Base-by-base conservation (phyloP, 2,329 filamentous ascomycete species). In the Aureobasidium sp. region DNA sequence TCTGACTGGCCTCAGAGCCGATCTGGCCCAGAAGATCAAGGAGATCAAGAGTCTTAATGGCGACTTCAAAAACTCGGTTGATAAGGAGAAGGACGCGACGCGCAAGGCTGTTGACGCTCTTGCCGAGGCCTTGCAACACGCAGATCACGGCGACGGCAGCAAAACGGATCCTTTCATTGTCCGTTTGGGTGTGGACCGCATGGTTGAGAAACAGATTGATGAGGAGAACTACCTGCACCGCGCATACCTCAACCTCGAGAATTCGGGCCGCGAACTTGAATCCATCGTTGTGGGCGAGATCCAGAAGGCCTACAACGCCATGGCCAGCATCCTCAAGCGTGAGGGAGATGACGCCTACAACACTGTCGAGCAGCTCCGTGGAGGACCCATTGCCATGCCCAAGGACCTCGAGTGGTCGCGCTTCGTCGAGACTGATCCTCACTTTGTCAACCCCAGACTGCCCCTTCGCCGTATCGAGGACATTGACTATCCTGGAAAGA, bases 281-380 rank as follows among this genome's bases (percentile, higher is more conserved):
- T 89, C 91, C 0, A 97, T 99, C 66, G 91, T 99, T 0, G 91
- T 99, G 15, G 91, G 92, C 67, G 94, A 99, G 75, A 95, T 99
- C 45, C 94, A 99, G 72, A 97, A 97, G 75, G 91, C 94, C 0
- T 97, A 97, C 78, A 96, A 94, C 70, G 91, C 92, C 2, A 91
- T 96, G 68, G 90, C 92, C 27, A 89, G 88, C 59, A 96, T 97
- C 66, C 79, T 97, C 64, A 96, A 93, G 78, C 87, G 91, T 51
- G 93, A 97, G 72, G 89, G 91, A 11, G 91, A 96, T 67, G 87
- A 90, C 61, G 85, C 88, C 37, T 90, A 91, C 70, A 83, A 83
- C 61, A 83, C 90, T 1, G 84, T 93, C 12, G 91, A 96, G 63
- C 88, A 89, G 69, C 84, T 99, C 1, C 89, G 90, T 47, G 84